phyloP scores from a whole-genome alignment of 371 early-diverging fungal species.

The Parasitella parasitica region DNA sequence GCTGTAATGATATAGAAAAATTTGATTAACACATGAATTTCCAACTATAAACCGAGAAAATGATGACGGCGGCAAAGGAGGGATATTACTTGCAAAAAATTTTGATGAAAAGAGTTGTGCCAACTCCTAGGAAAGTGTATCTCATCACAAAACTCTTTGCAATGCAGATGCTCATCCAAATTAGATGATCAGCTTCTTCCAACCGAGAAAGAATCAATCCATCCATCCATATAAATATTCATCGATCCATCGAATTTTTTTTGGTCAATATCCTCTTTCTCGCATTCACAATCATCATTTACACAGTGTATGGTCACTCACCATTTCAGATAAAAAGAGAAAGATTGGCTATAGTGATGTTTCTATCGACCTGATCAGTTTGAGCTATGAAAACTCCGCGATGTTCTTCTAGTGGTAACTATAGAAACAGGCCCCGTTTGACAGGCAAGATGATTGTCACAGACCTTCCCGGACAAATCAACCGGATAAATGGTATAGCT shows the following conservation, averaged over 20 bases:
- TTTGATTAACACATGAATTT: neutral
- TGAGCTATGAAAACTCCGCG: neutral
- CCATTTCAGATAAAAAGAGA: constrained; percentile 36
- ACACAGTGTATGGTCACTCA: constrained; percentile 16
- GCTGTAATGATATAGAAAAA: constrained; percentile 45
- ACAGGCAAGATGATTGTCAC: neutral
- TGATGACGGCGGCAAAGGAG: neutral
- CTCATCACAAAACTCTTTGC: neutral
- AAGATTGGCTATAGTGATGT: constrained; percentile 4
- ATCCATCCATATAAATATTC: constrained; percentile 5
- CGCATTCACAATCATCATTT: neutral
- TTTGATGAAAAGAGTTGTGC: neutral
- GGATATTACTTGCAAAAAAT: neutral
- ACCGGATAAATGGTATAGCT: neutral
- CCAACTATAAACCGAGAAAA: neutral
- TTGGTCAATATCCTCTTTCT: neutral
- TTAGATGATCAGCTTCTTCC: neutral
- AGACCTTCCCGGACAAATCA: neutral
- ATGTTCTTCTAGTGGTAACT: neutral
- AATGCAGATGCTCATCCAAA: neutral
- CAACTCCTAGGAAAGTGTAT: neutral
- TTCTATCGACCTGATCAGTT: neutral
- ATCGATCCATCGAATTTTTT: constrained; percentile 12
- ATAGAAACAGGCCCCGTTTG: neutral
- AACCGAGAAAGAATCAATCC: neutral